These are phyloP conservation scores for Leptomonas pyrrhocoris DNA, from an alignment of 208 protist genomes.

Conservation along the genomic window DNA sequence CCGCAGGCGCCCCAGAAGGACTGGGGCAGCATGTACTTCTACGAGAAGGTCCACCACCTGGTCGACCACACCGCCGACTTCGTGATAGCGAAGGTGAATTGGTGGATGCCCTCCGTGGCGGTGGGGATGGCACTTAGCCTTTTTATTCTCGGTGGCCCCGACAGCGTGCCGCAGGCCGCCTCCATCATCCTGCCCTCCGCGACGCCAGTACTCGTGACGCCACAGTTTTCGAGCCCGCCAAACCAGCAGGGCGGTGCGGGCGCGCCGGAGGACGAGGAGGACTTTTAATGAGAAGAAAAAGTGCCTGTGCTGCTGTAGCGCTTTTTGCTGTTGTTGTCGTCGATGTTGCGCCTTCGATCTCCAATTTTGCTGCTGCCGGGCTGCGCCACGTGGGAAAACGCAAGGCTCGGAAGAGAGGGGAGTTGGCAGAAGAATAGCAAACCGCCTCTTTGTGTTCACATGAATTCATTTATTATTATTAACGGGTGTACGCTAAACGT, in stretches of 20 bases:
- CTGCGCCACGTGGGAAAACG: no score
- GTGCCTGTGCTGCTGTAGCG: not conserved
- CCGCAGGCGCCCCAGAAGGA: constrained; percentile 67
- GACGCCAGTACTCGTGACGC: constrained; percentile 57
- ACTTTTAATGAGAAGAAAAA: constrained; percentile 42
- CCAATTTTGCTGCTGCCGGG: no score
- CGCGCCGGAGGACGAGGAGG: constrained; percentile 61
- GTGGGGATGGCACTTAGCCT: constrained; percentile 74
- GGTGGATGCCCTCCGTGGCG: constrained; percentile 85
- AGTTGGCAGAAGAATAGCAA: no score
- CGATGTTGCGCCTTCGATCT: not conserved
- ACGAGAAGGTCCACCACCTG: constrained; percentile 85
- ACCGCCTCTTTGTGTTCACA: constrained; percentile 5
- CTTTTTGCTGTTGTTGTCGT: not conserved
- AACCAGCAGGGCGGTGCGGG: constrained; percentile 27
- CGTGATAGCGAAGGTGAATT: constrained; percentile 78
- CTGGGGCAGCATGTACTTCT: constrained; percentile 87
- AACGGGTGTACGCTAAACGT: no score
- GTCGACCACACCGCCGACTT: constrained; percentile 78
- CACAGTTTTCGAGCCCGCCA: constrained; percentile 54
- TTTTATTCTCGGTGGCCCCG: constrained; percentile 73
- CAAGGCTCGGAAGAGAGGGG: no score
- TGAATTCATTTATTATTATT: not conserved
- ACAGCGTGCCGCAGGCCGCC: constrained; percentile 53
- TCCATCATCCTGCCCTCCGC: constrained; percentile 51